phyloP scores from a whole-genome alignment of 345 rosid genomes.

The Boechera divaricarpa region DNA sequence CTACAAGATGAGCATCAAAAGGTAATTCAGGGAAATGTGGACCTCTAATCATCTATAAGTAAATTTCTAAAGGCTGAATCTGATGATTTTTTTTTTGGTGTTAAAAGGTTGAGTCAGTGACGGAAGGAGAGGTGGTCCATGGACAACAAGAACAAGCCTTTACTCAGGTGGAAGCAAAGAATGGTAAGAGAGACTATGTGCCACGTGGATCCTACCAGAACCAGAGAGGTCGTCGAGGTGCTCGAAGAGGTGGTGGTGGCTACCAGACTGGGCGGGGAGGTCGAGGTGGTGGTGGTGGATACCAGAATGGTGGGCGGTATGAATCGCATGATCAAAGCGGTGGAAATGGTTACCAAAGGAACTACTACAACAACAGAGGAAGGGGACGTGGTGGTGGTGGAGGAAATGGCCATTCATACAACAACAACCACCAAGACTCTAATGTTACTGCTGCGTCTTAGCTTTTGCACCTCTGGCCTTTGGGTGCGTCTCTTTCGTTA shows the following conservation, averaged over 20 bases:
- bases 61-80: not conserved
- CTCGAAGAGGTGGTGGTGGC: slow-evolving; percentile 61
- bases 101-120: slow-evolving; percentile 59
- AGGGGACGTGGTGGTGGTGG: slow-evolving; percentile 69
- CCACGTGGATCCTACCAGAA: slow-evolving; percentile 69
- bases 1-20: slow-evolving; percentile 51
- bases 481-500: slow-evolving; percentile 5
- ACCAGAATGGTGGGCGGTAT: slow-evolving; percentile 79
- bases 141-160: slow-evolving; percentile 55
- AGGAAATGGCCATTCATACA: slow-evolving; percentile 51
- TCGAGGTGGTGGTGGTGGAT: slow-evolving; percentile 66
- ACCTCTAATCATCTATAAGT: not conserved
- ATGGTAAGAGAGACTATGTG: slow-evolving; percentile 39
- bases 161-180: slow-evolving; percentile 49
- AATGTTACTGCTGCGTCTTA: slow-evolving; percentile 36
- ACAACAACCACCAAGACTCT: slow-evolving; percentile 38
- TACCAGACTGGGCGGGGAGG: slow-evolving; percentile 78
- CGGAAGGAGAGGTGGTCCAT: slow-evolving; percentile 54
- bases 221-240: slow-evolving; percentile 68
- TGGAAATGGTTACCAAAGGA: slow-evolving; percentile 69
- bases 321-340: slow-evolving; percentile 62
- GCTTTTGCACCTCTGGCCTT: slow-evolving; percentile 24
- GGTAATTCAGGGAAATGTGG: slow-evolving; percentile 44
- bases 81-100: not conserved
- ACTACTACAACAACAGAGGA: slow-evolving; percentile 68